Conservation (phyloP, 2,329 filamentous ascomycete species). For the Trichophyton simii region DNA sequence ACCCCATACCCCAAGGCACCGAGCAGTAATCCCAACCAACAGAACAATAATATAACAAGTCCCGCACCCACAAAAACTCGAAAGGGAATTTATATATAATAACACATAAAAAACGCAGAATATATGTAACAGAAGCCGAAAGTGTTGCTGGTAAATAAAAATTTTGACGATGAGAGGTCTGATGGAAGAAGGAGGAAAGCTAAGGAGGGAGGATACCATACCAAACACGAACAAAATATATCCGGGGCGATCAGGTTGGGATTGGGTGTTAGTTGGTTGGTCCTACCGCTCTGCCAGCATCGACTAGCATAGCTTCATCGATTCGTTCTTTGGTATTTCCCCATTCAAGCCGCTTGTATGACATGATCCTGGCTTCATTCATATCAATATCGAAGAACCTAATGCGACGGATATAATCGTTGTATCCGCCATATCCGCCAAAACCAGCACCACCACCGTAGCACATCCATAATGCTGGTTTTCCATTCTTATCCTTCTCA, state of each 20-base stretch:
- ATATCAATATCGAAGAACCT: constrained; percentile 89
- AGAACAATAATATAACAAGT: not conserved
- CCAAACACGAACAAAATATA: not conserved
- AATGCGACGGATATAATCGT: constrained; percentile 68
- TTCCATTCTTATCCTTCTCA: constrained; percentile 40
- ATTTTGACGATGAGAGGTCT: not conserved
- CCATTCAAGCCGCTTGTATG: constrained; percentile 80
- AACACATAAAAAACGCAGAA: not conserved
- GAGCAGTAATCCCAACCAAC: not conserved
- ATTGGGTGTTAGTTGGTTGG: not conserved
- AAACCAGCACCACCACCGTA: constrained; percentile 87
- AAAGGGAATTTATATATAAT: not conserved
- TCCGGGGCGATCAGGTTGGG: not conserved
- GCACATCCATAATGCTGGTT: constrained; percentile 87
- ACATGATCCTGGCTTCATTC: constrained; percentile 75
- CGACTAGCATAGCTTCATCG: constrained; percentile 50
- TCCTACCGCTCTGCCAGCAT: constrained; percentile 42
- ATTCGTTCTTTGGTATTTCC: constrained; percentile 41
- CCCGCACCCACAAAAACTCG: not conserved
- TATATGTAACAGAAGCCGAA: not conserved
- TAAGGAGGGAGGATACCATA: not conserved
- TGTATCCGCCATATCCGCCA: constrained; percentile 88
- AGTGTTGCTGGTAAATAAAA: not conserved
- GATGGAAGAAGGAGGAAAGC: not conserved
- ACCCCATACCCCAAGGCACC: not conserved